These are phyloP conservation scores for Plantago coronopus DNA, from an alignment of 305 asterid species.

Conservation along the genomic window DNA sequence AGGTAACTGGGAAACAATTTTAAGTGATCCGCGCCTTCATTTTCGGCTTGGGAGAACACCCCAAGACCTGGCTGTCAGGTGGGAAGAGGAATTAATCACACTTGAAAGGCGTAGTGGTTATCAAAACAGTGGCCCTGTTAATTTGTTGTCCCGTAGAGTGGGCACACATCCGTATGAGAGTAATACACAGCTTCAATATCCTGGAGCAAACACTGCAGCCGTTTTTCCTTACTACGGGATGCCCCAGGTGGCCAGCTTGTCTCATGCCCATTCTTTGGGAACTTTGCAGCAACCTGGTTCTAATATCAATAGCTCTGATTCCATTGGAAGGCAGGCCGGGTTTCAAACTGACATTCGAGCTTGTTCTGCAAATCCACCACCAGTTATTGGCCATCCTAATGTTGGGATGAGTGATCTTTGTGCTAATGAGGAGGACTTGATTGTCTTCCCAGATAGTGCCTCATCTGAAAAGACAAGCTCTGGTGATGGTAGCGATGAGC, in stretches of 20 bases:
- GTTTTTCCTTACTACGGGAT: not conserved
- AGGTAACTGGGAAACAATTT: constrained; percentile 62
- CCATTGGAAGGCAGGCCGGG: not conserved
- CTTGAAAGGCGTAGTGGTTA: constrained; percentile 27
- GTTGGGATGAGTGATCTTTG: not conserved
- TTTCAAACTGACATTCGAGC: not conserved
- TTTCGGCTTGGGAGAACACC: constrained; percentile 49
- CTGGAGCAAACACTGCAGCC: not conserved
- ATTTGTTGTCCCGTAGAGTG: not conserved
- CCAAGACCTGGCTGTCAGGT: constrained; percentile 50
- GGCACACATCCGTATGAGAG: too few species aligned
- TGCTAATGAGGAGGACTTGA: too few species aligned
- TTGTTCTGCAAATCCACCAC: not conserved
- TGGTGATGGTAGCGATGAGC: not conserved
- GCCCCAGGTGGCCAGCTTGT: not conserved
- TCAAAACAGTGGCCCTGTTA: constrained; percentile 1
- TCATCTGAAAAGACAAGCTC: not conserved
- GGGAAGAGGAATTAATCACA: constrained; percentile 54
- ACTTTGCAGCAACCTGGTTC: not conserved
- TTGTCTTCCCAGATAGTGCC: not conserved
- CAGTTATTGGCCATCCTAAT: not conserved
- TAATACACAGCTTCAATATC: not conserved
- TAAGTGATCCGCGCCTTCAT: constrained; percentile 47
- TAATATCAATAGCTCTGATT: not conserved
- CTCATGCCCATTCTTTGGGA: not conserved